A percentile compares a stretch with the other conserved stretches of the same genome.
Conservation (phyloP, 495 filamentous ascomycete species). For the Cairneyella variabilis region DNA sequence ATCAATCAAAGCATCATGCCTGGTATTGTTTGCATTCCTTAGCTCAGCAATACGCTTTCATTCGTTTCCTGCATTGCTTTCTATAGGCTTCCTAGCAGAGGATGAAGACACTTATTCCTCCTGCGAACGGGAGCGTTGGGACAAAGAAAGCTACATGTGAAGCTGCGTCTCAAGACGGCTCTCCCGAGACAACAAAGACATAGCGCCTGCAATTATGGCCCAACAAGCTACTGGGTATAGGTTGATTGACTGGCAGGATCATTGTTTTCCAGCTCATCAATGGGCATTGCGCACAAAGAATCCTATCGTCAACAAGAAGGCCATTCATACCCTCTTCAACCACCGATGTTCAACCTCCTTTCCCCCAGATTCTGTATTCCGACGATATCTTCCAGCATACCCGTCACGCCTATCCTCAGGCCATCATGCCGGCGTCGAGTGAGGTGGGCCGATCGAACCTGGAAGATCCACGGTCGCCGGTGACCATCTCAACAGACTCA, state of each 20-base stretch:
- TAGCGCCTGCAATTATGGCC: slow-evolving; percentile 23
- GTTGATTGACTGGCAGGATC: slow-evolving; percentile 19
- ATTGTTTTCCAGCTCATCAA: slow-evolving; percentile 28
- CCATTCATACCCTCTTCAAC: slow-evolving; percentile 20
- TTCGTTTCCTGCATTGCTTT: slow-evolving; percentile 14
- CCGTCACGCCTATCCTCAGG: background rate
- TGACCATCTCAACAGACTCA: slow-evolving; percentile 22
- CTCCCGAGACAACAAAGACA: slow-evolving; percentile 31
- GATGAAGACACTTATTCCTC: slow-evolving; percentile 5
- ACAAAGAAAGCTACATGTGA: slow-evolving; percentile 22
- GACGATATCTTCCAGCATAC: background rate
- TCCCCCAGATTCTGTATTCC: slow-evolving; percentile 1
- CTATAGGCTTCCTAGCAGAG: slow-evolving; percentile 4
- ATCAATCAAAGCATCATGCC: slow-evolving; percentile 7
- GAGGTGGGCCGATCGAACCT: slow-evolving; percentile 6
- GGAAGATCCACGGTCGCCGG: slow-evolving; percentile 19
- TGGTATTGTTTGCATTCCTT: slow-evolving; percentile 16
- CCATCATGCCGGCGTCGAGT: slow-evolving; percentile 17
- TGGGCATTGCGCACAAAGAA: slow-evolving; percentile 27
- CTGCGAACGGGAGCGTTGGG: slow-evolving; percentile 14
- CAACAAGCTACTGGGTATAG: slow-evolving; percentile 12
- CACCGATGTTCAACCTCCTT: slow-evolving; percentile 3
- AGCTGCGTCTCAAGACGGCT: slow-evolving; percentile 20
- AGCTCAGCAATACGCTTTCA: slow-evolving; percentile 2
- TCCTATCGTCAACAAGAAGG: slow-evolving; percentile 22